phyloP scores from a whole-genome alignment of 2,329 filamentous ascomycete genomes.

The Westerdykella ornata region DNA sequence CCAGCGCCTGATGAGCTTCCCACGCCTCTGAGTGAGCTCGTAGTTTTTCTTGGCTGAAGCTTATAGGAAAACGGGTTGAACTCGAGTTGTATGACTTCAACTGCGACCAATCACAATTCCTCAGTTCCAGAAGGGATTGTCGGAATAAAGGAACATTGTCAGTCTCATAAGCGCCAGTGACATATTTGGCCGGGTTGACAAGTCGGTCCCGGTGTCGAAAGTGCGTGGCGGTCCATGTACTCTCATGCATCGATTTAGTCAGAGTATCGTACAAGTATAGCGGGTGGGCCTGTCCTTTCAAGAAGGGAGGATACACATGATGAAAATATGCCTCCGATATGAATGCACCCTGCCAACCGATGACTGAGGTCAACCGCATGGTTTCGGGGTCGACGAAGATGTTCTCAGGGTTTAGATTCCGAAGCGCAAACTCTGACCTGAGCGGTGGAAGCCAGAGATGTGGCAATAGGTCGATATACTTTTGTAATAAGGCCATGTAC shows the following conservation, averaged over 20 bases:
- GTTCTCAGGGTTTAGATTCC: conserved; percentile 2
- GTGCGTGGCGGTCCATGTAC: background rate
- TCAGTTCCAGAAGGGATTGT: no score
- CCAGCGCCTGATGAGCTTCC: background rate
- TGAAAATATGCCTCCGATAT: conserved; percentile 3
- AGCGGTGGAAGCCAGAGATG: background rate
- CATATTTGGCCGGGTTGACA: background rate
- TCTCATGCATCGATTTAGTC: background rate
- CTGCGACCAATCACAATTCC: no score
- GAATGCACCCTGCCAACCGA: conserved; percentile 3
- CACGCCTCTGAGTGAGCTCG: conserved; percentile 1
- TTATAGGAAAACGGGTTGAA: background rate
- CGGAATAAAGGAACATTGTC: background rate
- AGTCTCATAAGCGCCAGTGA: conserved; percentile 2
- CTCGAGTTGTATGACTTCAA: no score
- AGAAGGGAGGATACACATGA: background rate
- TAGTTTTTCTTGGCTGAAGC: conserved; percentile 5
- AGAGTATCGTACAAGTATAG: conserved; percentile 1
- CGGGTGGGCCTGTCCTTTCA: background rate
- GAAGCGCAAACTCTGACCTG: conserved; percentile 1
- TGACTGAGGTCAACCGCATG: conserved; percentile 3
- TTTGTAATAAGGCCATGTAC: conserved; percentile 1
- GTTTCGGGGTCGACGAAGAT: conserved; percentile 5
- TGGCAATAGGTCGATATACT: background rate
- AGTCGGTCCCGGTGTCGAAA: background rate